These are phyloP conservation scores for Aulographum hederae DNA, from an alignment of 2,329 filamentous ascomycete genomes.

Conservation along the genomic window DNA sequence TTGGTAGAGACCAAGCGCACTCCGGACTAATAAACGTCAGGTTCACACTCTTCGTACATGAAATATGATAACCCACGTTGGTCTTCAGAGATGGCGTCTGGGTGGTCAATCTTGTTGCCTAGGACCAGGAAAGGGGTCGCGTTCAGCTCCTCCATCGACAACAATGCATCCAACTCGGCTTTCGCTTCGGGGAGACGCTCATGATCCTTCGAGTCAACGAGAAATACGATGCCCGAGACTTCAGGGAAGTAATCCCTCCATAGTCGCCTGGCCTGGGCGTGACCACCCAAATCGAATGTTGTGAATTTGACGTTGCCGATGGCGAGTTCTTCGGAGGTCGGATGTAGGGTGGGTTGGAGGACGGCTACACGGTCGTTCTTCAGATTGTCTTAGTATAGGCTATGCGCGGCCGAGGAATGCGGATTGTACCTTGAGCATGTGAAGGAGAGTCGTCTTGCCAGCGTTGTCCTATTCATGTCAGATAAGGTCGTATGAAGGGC, in stretches of 20 bases:
- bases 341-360: slow-evolving; percentile 74
- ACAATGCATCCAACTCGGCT: slow-evolving; percentile 81
- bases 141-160: slow-evolving; percentile 89
- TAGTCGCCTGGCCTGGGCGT: slow-evolving; percentile 63
- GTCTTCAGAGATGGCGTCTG: slow-evolving; percentile 86
- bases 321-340: slow-evolving; percentile 47
- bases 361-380: slow-evolving; percentile 87
- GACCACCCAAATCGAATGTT: slow-evolving; percentile 74
- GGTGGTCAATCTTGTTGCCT: slow-evolving; percentile 99
- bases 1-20: slow-evolving; percentile 85
- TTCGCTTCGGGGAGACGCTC: slow-evolving; percentile 90
- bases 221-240: slow-evolving; percentile 85
- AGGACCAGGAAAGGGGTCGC: slow-evolving; percentile 94
- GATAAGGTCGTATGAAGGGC: too few species aligned
- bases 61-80: too few species aligned
- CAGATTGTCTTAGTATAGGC: not conserved
- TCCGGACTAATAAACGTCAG: too few species aligned
- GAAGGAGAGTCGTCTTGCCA: slow-evolving; percentile 81
- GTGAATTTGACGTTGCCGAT: slow-evolving; percentile 58
- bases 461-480: too few species aligned
- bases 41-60: not conserved
- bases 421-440: slow-evolving; percentile 77
- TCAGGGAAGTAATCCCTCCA: slow-evolving; percentile 98
- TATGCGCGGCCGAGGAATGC: not conserved
- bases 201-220: slow-evolving; percentile 93